A percentile compares a stretch with the other conserved stretches of the same genome.
Conservation (phyloP, 2,329 filamentous ascomycete species). For the Fusarium sp. region DNA sequence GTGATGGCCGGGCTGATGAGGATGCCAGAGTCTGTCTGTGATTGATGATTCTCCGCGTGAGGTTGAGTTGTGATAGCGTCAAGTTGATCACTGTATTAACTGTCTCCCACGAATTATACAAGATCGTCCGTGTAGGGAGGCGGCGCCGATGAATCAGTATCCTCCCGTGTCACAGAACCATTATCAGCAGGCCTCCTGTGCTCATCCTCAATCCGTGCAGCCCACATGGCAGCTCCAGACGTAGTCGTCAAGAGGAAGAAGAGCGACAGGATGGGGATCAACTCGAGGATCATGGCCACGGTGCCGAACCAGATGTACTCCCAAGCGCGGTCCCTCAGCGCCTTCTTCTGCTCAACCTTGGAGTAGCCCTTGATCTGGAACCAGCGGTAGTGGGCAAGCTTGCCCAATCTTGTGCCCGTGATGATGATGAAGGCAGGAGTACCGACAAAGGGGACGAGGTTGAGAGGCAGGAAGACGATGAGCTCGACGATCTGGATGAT, state of each 20-base stretch:
- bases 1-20: not conserved
- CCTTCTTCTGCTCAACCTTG: slow-evolving; percentile 78
- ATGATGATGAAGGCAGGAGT: slow-evolving; percentile 88
- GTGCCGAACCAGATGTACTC: slow-evolving; percentile 96
- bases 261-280: slow-evolving; percentile 93
- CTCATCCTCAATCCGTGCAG: slow-evolving; percentile 78
- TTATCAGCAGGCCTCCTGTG: slow-evolving; percentile 41
- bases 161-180: slow-evolving; percentile 17
- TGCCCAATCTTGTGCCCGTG: slow-evolving; percentile 88
- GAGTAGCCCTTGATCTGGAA: slow-evolving; percentile 82
- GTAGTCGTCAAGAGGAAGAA: slow-evolving; percentile 92
- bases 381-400: slow-evolving; percentile 91
- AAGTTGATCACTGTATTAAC: not conserved
- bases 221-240: slow-evolving; percentile 88
- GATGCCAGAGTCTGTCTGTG: not conserved
- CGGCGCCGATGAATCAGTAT: slow-evolving; percentile 36
- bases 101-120: slow-evolving; percentile 20
- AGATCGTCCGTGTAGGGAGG: slow-evolving; percentile 46
- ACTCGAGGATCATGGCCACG: slow-evolving; percentile 83
- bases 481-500: slow-evolving; percentile 92
- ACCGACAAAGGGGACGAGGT: slow-evolving; percentile 86
- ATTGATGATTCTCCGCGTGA: not conserved
- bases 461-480: slow-evolving; percentile 81
- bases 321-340: slow-evolving; percentile 75
- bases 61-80: not conserved